Percentiles rank a stretch among this genome's conserved stretches.
Conservation (phyloP, 2,329 filamentous ascomycete genomes). For the Plectosphaerella sp. region DNA sequence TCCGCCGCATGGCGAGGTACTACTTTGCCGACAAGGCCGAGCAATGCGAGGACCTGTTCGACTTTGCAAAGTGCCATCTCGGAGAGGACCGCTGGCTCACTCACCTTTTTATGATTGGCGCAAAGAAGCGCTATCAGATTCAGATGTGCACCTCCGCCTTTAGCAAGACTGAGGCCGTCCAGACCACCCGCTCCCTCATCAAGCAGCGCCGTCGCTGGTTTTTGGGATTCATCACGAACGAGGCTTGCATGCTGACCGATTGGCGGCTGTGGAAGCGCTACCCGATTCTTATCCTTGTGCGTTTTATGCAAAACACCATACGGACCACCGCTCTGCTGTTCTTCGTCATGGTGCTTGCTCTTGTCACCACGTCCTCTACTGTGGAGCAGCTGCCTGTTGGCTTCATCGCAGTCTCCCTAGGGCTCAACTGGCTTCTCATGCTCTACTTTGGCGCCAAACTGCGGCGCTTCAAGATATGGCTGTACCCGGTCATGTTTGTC, state of each 20-base stretch:
- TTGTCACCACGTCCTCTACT: constrained; percentile 78
- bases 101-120: constrained; percentile 97
- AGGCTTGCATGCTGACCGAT: constrained; percentile 97
- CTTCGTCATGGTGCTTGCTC: constrained; percentile 85
- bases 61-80: constrained; percentile 92
- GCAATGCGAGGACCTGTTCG: constrained; percentile 91
- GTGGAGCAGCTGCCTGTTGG: constrained; percentile 79
- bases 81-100: constrained; percentile 97
- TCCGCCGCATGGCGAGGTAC: constrained; percentile 94
- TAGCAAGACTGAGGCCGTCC: constrained; percentile 96
- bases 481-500: constrained; percentile 94
- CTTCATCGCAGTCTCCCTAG: constrained; percentile 88
- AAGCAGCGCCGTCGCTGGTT: constrained; percentile 98
- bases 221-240: constrained; percentile 94
- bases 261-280: constrained; percentile 88
- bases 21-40: constrained; percentile 98
- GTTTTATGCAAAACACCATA: constrained; percentile 95
- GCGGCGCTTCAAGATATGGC: constrained; percentile 85
- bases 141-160: constrained; percentile 97
- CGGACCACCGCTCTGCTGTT: constrained; percentile 90
- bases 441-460: constrained; percentile 89
- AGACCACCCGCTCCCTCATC: constrained; percentile 77
- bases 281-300: constrained; percentile 77
- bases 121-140: constrained; percentile 89
- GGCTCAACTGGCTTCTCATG: constrained; percentile 93